phyloP scores from a whole-genome alignment of 1,284 basidiomycete species.

The Cryptococcus neoformans region DNA sequence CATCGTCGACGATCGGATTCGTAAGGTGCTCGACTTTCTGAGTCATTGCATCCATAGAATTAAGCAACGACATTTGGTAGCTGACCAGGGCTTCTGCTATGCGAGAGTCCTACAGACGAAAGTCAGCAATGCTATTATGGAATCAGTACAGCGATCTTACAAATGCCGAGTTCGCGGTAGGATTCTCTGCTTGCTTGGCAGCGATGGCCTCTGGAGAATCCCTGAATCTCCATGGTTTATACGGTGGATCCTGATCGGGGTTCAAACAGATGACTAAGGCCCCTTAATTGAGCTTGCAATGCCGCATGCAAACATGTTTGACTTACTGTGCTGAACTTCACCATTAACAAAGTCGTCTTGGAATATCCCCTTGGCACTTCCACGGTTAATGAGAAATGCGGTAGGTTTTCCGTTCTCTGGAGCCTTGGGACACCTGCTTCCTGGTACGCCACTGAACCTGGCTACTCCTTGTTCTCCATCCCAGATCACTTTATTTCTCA shows the following conservation, averaged over 20 bases:
- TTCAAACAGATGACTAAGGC: conserved; percentile 48
- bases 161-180: conserved; percentile 15
- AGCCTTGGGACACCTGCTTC: conserved; percentile 42
- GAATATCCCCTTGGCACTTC: conserved; percentile 41
- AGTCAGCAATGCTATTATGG: background rate
- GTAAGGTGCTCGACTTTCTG: conserved; percentile 19
- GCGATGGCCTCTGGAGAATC: conserved; percentile 44
- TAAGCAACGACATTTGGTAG: conserved; percentile 47
- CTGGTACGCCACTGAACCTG: conserved; percentile 41
- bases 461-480: conserved; percentile 18
- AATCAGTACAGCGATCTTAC: conserved; percentile 9
- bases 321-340: conserved; percentile 51
- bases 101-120: conserved; percentile 28
- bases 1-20: conserved; percentile 7
- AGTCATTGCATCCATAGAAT: conserved; percentile 33
- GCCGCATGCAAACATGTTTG: background rate
- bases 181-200: conserved; percentile 13
- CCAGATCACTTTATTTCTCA: conserved; percentile 33
- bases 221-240: conserved; percentile 44
- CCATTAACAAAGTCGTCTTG: conserved; percentile 50
- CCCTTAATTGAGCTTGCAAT: background rate
- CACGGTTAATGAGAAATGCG: conserved; percentile 47
- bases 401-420: conserved; percentile 46
- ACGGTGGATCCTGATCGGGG: conserved; percentile 34
- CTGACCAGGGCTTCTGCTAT: conserved; percentile 45